These are phyloP conservation scores for Blastobotrys capitulatus DNA, from an alignment of 1,139 yeast species.

Conservation along the genomic window DNA sequence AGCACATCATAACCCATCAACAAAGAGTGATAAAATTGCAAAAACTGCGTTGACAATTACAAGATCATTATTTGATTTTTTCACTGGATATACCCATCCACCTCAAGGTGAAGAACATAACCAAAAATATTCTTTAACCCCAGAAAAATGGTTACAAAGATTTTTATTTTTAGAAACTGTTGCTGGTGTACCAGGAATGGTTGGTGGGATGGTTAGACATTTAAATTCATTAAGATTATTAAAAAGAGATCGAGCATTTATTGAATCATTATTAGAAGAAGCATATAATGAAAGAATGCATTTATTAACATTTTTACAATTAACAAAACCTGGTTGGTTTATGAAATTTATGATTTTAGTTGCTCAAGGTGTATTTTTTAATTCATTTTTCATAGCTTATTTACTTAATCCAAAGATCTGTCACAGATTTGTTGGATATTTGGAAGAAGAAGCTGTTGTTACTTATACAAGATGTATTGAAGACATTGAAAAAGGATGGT, in stretches of 20 bases:
- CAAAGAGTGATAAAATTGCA: slow-evolving; percentile 50
- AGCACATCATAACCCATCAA: slow-evolving; percentile 50
- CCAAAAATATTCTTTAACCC: slow-evolving; percentile 54
- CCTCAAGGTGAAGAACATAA: slow-evolving; percentile 37
- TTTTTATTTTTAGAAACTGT: slow-evolving; percentile 63
- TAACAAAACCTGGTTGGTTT: slow-evolving; percentile 60
- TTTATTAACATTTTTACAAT: slow-evolving; percentile 59
- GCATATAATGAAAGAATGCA: slow-evolving; percentile 82
- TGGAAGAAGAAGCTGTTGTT: slow-evolving; percentile 73
- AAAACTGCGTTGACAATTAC: slow-evolving; percentile 41
- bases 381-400: slow-evolving; percentile 58
- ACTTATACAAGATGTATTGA: slow-evolving; percentile 62
- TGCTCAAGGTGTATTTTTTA: slow-evolving; percentile 71
- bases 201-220: slow-evolving; percentile 65
- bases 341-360: slow-evolving; percentile 51
- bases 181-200: slow-evolving; percentile 79
- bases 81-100: slow-evolving; percentile 62
- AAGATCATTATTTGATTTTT: slow-evolving; percentile 51
- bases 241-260: slow-evolving; percentile 69
- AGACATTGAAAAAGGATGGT: slow-evolving; percentile 46
- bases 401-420: slow-evolving; percentile 58
- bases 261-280: slow-evolving; percentile 67
- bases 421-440: slow-evolving; percentile 72
- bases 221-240: slow-evolving; percentile 56
- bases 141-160: slow-evolving; percentile 60